Conservation (phyloP, 164 flowering plant genomes). For the Euptelea pleiosperma region DNA sequence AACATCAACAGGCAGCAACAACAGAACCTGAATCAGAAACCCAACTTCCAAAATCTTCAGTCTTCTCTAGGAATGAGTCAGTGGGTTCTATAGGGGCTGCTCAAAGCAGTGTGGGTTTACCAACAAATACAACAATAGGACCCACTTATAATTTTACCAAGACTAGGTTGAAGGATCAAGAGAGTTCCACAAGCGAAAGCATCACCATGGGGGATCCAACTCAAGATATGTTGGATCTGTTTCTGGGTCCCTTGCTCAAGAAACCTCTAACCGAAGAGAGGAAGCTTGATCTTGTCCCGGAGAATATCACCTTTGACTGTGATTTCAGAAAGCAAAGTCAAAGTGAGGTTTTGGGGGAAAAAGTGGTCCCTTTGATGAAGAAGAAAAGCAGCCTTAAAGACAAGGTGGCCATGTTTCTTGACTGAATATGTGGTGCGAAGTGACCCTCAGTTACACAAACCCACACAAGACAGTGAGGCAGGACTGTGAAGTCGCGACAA, state of each 20-base stretch:
- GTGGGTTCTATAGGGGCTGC: slow-evolving; percentile 12
- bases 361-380: slow-evolving; percentile 32
- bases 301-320: slow-evolving; percentile 2
- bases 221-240: slow-evolving; percentile 61
- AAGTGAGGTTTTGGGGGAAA: slow-evolving; percentile 21
- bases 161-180: slow-evolving; percentile 7
- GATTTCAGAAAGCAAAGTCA: slow-evolving; percentile 15
- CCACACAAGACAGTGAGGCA: too few relatives aligned
- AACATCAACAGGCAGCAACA: slow-evolving; percentile 10
- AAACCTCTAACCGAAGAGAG: slow-evolving; percentile 33
- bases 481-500: too few relatives aligned
- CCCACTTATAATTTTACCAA: slow-evolving; percentile 2
- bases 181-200: slow-evolving; percentile 9
- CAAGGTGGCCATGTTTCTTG: slow-evolving; percentile 54
- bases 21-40: slow-evolving; percentile 13
- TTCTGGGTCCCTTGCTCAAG: slow-evolving; percentile 59
- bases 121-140: slow-evolving; percentile 7
- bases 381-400: slow-evolving; percentile 66
- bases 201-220: slow-evolving; percentile 47
- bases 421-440: slow-evolving; percentile 37
- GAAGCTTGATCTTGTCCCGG: slow-evolving; percentile 14
- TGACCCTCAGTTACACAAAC: too few relatives aligned
- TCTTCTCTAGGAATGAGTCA: slow-evolving; percentile 13
- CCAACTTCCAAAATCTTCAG: slow-evolving; percentile 9
- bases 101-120: slow-evolving; percentile 4